Evolutionary conservation across 345 rosid genomes (phyloP).

Genomic region (Eucalyptus polybractea): DNA sequence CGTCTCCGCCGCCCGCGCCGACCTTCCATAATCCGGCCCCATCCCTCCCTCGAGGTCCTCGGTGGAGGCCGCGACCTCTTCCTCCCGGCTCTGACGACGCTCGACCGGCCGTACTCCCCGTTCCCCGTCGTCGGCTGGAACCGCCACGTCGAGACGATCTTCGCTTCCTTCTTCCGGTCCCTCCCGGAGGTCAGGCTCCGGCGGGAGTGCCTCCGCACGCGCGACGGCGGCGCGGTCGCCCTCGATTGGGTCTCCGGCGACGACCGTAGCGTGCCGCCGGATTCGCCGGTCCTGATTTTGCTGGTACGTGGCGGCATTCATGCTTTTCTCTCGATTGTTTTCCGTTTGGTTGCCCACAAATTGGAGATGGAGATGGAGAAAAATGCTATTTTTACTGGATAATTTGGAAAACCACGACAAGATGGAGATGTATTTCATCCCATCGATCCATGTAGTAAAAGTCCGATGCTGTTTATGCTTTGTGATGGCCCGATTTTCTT

Average conservation of each 20-base stretch:
- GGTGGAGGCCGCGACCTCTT: constrained; percentile 54
- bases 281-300: constrained; percentile 67
- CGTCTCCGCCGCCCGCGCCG: constrained; percentile 11
- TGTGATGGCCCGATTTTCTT: neutral
- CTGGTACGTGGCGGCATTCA: constrained; percentile 25
- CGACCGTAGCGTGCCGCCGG: constrained; percentile 19
- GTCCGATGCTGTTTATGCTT: neutral
- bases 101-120: constrained; percentile 34
- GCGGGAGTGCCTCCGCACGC: constrained; percentile 45
- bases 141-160: constrained; percentile 61
- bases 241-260: constrained; percentile 67
- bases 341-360: neutral
- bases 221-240: constrained; percentile 38
- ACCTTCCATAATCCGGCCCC: constrained; percentile 22
- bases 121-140: constrained; percentile 39
- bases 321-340: neutral
- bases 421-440: neutral
- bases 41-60: constrained; percentile 58
- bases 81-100: constrained; percentile 43
- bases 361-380: neutral
- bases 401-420: neutral
- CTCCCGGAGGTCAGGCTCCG: constrained; percentile 24
- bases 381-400: neutral
- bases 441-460: neutral
- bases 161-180: constrained; percentile 38